Conservation (phyloP, 805 yeast genomes). For the Ogataea henricii region DNA sequence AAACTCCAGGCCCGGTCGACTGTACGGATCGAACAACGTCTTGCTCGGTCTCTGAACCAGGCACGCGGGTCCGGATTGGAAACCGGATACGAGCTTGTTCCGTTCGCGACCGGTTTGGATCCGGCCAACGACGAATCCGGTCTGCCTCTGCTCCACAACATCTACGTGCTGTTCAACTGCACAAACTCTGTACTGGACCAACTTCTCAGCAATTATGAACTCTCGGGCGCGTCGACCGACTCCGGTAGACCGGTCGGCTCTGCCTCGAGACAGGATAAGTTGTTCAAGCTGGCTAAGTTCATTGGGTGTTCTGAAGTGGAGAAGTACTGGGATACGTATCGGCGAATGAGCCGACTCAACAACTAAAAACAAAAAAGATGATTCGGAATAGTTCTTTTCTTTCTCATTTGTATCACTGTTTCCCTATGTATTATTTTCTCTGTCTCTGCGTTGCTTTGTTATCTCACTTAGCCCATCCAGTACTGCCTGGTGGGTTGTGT, state of each 20-base stretch:
- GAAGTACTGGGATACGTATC: conserved; percentile 30
- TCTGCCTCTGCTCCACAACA: conserved; percentile 29
- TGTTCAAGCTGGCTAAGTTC: conserved; percentile 31
- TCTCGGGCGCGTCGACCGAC: conserved; percentile 10
- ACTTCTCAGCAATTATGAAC: conserved; percentile 24
- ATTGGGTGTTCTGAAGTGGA: conserved; percentile 36
- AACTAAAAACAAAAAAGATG: background rate
- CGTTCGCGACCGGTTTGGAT: conserved; percentile 28
- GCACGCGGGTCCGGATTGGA: conserved; percentile 35
- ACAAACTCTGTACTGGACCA: conserved; percentile 21
- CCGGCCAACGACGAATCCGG: conserved; percentile 26
- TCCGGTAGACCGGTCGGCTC: conserved; percentile 10
- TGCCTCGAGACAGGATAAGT: conserved; percentile 22
- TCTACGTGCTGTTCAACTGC: conserved; percentile 29
- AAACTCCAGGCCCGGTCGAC: conserved; percentile 23
- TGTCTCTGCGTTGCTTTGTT: background rate
- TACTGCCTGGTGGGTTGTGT: background rate
- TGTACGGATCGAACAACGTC: conserved; percentile 31
- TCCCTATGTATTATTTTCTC: background rate
- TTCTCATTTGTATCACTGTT: background rate
- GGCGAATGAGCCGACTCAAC: conserved; percentile 10
- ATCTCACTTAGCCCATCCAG: background rate
- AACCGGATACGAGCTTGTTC: conserved; percentile 31
- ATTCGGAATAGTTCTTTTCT: too few relatives aligned
- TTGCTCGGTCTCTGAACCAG: conserved; percentile 27